phyloP scores from a whole-genome alignment of 2,329 filamentous ascomycete species.

The Diaporthe citriasiana region DNA sequence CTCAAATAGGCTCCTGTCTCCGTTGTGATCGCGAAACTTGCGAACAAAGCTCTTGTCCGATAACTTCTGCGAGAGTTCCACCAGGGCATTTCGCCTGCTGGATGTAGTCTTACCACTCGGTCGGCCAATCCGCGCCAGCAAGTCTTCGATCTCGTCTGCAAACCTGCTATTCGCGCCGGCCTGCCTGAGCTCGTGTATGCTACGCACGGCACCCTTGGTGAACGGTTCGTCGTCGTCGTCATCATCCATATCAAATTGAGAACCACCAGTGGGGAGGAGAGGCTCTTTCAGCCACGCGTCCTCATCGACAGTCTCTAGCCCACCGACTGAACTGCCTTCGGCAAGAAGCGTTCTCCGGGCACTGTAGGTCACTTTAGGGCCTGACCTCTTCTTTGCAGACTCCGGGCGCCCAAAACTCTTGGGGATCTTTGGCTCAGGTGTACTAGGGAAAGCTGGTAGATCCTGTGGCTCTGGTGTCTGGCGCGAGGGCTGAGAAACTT shows the following conservation, averaged over 20 bases:
- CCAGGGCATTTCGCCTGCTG: constrained; percentile 69
- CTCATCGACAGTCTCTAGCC: constrained; percentile 39
- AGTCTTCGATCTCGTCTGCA: constrained; percentile 75
- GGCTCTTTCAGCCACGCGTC: constrained; percentile 46
- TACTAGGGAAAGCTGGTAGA: constrained; percentile 39
- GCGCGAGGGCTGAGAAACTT: constrained; percentile 34
- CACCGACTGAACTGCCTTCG: constrained; percentile 37
- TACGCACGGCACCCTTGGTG: constrained; percentile 67
- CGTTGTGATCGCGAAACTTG: constrained; percentile 81
- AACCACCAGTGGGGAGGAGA: constrained; percentile 46
- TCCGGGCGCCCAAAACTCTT: constrained; percentile 45
- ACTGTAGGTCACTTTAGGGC: constrained; percentile 57
- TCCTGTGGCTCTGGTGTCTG: constrained; percentile 41
- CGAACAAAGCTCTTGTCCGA: constrained; percentile 73
- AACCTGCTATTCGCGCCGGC: constrained; percentile 77
- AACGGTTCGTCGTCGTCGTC: constrained; percentile 58
- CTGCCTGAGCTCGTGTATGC: constrained; percentile 75
- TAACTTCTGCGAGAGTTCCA: constrained; percentile 72
- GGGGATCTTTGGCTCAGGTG: constrained; percentile 42
- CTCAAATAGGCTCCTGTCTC: constrained; percentile 77
- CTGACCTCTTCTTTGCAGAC: constrained; percentile 49
- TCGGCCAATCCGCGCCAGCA: constrained; percentile 71
- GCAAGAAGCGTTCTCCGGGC: constrained; percentile 54
- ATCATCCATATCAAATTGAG: constrained; percentile 56
- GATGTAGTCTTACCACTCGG: constrained; percentile 63